Base-by-base conservation (phyloP, 257 asterid genomes). In the Ballota nigra region DNA sequence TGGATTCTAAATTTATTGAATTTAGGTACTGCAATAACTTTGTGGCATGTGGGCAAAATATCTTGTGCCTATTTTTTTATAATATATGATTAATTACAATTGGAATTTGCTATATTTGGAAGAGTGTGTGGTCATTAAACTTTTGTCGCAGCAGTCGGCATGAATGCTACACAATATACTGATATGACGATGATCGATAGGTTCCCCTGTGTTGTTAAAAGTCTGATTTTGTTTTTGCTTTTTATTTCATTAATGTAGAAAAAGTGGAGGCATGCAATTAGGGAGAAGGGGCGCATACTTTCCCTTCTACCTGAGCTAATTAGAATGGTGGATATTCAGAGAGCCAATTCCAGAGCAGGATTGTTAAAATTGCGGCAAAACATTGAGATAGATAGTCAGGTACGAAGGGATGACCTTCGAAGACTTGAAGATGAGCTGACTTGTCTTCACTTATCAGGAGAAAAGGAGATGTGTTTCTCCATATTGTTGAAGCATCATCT, bases 371-470 rank as follows among this genome's bases (percentile, higher is more conserved):
- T 75, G 78, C 71, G 59, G 29, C 53, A 75, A 45, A 75, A 75
- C 63, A n/a, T 70, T n/a, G 77, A 65, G 55, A 57, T 43, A 2
- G 78, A 49, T 20, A 28, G 71, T 26, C 80, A 65, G 63, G 23
- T 45, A 19, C 45, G 38, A 15, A 26, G 15, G 55, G 77, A 79
- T 52, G 72, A 65, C 10, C 52, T 26, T 34, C 75, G 5, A 1
- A 70, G 72, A 53, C 83, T 75, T 23, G 78, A 79, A 75, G 63
- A 65, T 26, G 80, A 79, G 68, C 31, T 75, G 40, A 40, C 72
- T 1, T 9, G 31, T 75, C 83, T 75, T 57, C 64, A 23, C n/a
- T 6, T 43, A 22, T 36, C 70, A 47, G 23, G 18, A 56, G 40
- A 68, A 47, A 58, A 58, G 36, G 59, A 45, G 66, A 77, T 33